These are phyloP conservation scores for Arthrinium puccinioides DNA, from an alignment of 2,329 filamentous ascomycete species.

Conservation along the genomic window DNA sequence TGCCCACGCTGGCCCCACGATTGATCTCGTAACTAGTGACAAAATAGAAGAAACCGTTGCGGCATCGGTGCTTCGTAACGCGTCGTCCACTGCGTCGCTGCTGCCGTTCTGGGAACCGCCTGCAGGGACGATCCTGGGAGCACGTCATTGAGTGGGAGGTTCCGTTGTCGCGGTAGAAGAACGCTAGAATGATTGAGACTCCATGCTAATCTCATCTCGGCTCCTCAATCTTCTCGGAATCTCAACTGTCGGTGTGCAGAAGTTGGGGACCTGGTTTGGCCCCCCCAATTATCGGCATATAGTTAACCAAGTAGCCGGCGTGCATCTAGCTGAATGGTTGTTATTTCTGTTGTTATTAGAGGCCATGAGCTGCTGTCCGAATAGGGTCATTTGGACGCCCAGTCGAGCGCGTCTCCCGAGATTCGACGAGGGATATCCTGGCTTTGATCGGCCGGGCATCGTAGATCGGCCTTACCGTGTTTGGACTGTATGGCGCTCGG, in stretches of 20 bases:
- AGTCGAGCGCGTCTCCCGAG: not conserved
- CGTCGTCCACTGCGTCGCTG: not conserved
- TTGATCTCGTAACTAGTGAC: too few relatives aligned
- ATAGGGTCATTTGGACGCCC: not conserved
- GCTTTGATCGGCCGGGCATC: slow-evolving; percentile 1
- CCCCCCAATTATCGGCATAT: not conserved
- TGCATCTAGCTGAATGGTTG: not conserved
- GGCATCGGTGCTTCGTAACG: not conserved
- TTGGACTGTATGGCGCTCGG: not conserved
- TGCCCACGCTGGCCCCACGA: too few relatives aligned
- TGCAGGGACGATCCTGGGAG: not conserved
- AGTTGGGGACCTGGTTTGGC: too few relatives aligned
- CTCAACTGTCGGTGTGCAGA: not conserved
- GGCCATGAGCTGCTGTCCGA: not conserved
- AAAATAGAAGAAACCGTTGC: not conserved
- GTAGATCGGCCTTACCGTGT: slow-evolving; percentile 2
- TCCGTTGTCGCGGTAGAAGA: not conserved
- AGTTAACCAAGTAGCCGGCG: too few relatives aligned
- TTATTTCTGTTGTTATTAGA: not conserved
- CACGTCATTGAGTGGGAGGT: not conserved
- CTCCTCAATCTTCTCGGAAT: not conserved
- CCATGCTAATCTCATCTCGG: not conserved
- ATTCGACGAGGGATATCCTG: not conserved
- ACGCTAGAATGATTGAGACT: not conserved
- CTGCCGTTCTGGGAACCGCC: not conserved